phyloP scores from a whole-genome alignment of 345 rosid species.

The Acer yangbiense region DNA sequence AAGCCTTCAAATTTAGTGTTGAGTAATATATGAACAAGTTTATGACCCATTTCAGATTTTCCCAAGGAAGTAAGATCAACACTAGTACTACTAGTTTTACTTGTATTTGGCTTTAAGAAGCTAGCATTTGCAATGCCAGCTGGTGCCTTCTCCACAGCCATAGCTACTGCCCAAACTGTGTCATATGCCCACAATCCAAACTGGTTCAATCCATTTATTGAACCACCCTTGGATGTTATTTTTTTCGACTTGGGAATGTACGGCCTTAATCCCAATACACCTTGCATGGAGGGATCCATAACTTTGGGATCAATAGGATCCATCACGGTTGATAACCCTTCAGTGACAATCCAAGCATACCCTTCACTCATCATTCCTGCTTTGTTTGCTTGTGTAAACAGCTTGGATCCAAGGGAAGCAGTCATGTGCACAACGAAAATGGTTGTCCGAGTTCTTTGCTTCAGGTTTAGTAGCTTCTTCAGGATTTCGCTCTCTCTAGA shows the following conservation, averaged over 20 bases:
- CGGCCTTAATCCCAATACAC: conserved; percentile 32
- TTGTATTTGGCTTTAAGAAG: conserved; percentile 12
- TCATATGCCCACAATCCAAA: conserved; percentile 45
- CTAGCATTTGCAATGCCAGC: not conserved
- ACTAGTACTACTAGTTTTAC: not conserved
- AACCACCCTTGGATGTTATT: not conserved
- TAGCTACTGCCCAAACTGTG: conserved; percentile 41
- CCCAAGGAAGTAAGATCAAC: conserved; percentile 24
- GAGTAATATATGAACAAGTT: conserved; percentile 20
- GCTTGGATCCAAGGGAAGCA: conserved; percentile 9
- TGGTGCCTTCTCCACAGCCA: conserved; percentile 33
- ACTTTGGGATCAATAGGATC: not conserved
- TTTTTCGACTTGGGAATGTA: conserved; percentile 6
- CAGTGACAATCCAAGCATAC: conserved; percentile 27
- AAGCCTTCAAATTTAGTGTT: conserved; percentile 36
- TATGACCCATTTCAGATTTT: conserved; percentile 28
- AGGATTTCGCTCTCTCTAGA: not conserved
- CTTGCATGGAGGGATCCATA: no score
- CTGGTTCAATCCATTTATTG: not conserved
- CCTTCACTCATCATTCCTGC: conserved; percentile 29
- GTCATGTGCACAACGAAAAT: conserved; percentile 24
- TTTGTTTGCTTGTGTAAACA: conserved; percentile 13
- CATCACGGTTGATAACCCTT: conserved; percentile 17
- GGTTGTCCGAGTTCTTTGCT: not conserved
- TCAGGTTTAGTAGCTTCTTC: not conserved